These are phyloP conservation scores for Oryza brachyantha DNA, from an alignment of 176 grass and related monocot species.

Conservation along the genomic window DNA sequence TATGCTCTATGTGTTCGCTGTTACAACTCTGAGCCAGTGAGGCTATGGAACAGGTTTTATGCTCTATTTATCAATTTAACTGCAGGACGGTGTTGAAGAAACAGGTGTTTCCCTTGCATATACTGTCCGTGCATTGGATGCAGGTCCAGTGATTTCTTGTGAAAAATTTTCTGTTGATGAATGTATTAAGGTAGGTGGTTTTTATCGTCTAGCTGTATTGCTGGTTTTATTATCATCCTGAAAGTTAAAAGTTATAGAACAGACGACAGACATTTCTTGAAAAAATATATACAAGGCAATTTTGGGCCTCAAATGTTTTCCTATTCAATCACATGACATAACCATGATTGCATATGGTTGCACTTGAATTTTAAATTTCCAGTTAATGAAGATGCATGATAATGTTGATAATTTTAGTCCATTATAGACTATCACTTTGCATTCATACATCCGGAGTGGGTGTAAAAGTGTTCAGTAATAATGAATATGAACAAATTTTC, in stretches of 20 bases:
- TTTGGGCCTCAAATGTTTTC: neutral
- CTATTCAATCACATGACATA: slow-evolving; percentile 1
- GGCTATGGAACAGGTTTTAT: slow-evolving; percentile 5
- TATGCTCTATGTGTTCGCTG: slow-evolving; percentile 1
- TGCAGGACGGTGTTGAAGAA: slow-evolving; percentile 86
- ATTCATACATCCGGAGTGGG: neutral
- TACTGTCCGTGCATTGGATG: slow-evolving; percentile 80
- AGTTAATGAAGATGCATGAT: neutral
- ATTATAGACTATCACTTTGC: neutral
- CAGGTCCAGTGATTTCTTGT: slow-evolving; percentile 80
- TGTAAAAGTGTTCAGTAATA: neutral
- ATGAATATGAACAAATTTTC: slow-evolving; percentile 8
- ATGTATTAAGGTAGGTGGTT: slow-evolving; percentile 62
- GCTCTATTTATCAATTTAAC: slow-evolving; percentile 15
- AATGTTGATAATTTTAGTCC: neutral
- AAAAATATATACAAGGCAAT: neutral
- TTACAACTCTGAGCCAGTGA: slow-evolving; percentile 11
- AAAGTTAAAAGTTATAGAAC: slow-evolving; percentile 7
- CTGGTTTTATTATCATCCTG: slow-evolving; percentile 14
- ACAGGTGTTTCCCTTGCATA: slow-evolving; percentile 98
- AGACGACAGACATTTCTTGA: slow-evolving; percentile 7
- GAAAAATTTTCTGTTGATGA: slow-evolving; percentile 74
- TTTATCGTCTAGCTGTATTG: slow-evolving; percentile 17
- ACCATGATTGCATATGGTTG: neutral
- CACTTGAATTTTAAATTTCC: neutral